Base-by-base conservation (phyloP, 1,139 yeast genomes). In the Saccharomyces hybrid region DNA sequence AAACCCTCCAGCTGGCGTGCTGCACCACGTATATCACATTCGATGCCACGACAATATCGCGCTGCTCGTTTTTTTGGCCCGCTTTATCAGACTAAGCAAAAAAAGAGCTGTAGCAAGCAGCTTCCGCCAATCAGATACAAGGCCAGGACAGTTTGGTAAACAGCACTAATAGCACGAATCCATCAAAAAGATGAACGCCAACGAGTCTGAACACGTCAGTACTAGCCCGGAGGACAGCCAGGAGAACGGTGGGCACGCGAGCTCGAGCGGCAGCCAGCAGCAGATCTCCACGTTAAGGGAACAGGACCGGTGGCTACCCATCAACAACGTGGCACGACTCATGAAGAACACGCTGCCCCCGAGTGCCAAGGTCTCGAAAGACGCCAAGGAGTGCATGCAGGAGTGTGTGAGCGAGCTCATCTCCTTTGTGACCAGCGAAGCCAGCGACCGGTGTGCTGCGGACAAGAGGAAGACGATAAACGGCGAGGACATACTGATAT, bases 301-400 rank as follows among this genome's bases (percentile, higher is more conserved):
- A 63, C 95, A 87, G 65, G 95, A 87, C 65, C 75, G 95, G 59
- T 86, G 86, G 81, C 75, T 88, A 27, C 97, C 97, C 20, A 86
- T 89, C 62, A 96, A 96, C 51, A 89, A 88, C 63, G 96, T 89
- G 14, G 91, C 95, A 5, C 77, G 98, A 60, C 81, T 93, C 54
- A 95, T 93, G 99, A 93, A 93, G 69, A 79, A 78, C 61, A 91
- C 98, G 0, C 73, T 93, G 34, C 99, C 99, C 1, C 75, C 80
- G 14, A 85, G 90, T 8, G 98, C 97, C 2, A 93, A 93, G 67
- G 90, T 93, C 0, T 87, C 97, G 9, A 91, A 90, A 66, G 99
- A 91, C 66, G 96, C 98, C 41, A 93, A 93, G 69, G 97, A 90
- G 67, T 91, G 98, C 64, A 88, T 93, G 81, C 99, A 93, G 72